phyloP scores from a whole-genome alignment of 2,329 filamentous ascomycete species.

The Fusarium domesticum region DNA sequence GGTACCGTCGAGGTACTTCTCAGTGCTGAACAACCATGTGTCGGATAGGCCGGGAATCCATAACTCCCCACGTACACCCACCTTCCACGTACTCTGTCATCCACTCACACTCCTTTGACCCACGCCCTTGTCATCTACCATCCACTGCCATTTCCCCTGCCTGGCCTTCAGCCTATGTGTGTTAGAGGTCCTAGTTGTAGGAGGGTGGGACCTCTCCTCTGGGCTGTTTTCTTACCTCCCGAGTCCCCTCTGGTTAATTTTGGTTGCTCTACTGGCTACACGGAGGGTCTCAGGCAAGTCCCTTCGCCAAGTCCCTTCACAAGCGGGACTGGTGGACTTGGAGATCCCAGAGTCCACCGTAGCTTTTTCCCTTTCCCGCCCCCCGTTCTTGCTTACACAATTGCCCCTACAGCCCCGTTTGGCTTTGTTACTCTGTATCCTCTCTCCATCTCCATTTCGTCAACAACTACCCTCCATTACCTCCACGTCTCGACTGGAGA shows the following conservation, averaged over 20 bases:
- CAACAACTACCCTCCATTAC: conserved; percentile 20
- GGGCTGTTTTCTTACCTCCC: too few relatives aligned
- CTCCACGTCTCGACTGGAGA: conserved; percentile 20
- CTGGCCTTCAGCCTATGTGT: conserved; percentile 22
- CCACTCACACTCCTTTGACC: conserved; percentile 17
- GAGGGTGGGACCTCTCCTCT: too few relatives aligned
- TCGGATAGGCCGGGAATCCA: conserved; percentile 27
- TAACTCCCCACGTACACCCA: conserved; percentile 18
- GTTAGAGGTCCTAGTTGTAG: too few relatives aligned
- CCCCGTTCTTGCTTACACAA: conserved; percentile 32
- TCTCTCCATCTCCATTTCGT: conserved; percentile 14
- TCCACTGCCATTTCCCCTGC: conserved; percentile 31
- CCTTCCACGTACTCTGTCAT: too few relatives aligned
- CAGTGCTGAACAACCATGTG: conserved; percentile 13
- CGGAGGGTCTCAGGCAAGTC: background rate
- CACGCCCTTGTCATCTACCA: conserved; percentile 26
- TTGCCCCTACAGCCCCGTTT: conserved; percentile 12
- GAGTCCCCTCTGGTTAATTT: too few relatives aligned
- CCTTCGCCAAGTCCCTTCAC: conserved; percentile 7
- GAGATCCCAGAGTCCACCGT: conserved; percentile 28
- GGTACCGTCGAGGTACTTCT: conserved; percentile 21
- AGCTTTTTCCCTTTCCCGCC: conserved; percentile 30
- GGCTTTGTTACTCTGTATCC: conserved; percentile 10
- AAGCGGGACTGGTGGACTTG: conserved; percentile 18
- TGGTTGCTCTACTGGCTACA: too few relatives aligned